Conservation (phyloP, 306 rosid species). For the Echinosophora koreensis region DNA sequence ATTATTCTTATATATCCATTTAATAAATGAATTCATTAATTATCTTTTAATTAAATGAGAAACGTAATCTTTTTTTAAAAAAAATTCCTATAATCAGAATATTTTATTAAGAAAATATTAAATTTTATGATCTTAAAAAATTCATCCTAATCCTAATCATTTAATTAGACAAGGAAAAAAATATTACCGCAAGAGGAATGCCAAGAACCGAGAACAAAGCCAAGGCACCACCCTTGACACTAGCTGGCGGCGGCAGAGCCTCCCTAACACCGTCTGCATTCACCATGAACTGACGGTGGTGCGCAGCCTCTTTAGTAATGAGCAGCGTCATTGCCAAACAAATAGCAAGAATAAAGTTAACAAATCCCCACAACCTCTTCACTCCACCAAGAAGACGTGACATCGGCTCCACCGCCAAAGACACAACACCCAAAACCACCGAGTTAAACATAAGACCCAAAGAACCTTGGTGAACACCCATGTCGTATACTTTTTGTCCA, state of each 20-base stretch:
- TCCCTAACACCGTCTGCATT: not conserved
- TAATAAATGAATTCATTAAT: no score
- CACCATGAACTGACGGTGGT: constrained; percentile 24
- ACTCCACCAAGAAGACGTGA: constrained; percentile 67
- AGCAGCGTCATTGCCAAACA: constrained; percentile 55
- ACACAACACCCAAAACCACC: constrained; percentile 61
- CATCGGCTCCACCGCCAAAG: constrained; percentile 59
- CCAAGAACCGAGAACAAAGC: constrained; percentile 66
- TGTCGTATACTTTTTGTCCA: constrained; percentile 43
- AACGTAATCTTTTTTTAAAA: no score
- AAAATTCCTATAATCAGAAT: no score
- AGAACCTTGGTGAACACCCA: constrained; percentile 64
- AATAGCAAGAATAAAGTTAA: constrained; percentile 64
- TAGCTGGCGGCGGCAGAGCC: constrained; percentile 35
- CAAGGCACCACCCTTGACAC: constrained; percentile 57
- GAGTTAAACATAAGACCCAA: constrained; percentile 72
- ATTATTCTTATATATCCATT: no score
- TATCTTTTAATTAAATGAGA: no score
- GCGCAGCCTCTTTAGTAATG: constrained; percentile 62
- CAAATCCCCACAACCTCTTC: constrained; percentile 72
- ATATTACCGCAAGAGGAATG: constrained; percentile 68
- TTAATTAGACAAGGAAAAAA: not conserved
- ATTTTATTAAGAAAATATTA: no score
- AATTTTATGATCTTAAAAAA: not conserved
- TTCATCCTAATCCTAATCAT: no score